Base-by-base conservation (phyloP, 2,329 filamentous ascomycete genomes). In the Phaeosphaeria sp. region DNA sequence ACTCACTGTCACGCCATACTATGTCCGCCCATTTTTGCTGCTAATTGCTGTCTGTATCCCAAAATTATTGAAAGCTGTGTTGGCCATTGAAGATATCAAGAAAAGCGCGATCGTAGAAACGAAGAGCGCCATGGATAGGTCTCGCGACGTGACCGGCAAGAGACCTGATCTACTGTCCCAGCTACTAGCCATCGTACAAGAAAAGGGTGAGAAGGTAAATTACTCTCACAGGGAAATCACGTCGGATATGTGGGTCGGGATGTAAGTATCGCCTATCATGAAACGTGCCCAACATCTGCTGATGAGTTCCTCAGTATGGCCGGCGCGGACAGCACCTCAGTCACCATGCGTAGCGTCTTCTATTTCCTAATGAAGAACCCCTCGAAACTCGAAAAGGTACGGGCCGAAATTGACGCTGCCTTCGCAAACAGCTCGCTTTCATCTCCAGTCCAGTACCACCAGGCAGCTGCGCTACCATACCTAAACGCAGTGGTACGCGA, bases 401-500 rank as follows among this genome's bases (percentile, higher is more conserved):
- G 54, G 2, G 43, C 52, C 10, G 69, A 70, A 41, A 46, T 73
- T 17, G 67, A 73, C 54, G 46, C 49, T 11, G 63, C 62, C 10
- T 65, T 52, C n/a, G 39, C 36, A 3, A 36, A 58, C 20, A 54
- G 63, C 22, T 20, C 47, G 46, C 49, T 69, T n/a, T 58, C 46
- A 4, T 56, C 57, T 3, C 63, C 58, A 15, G 43, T 67, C 6
- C 58, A 55, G 22, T 61, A 68, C 23, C 42, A 33, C 7, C 62
- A 92, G 72, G 83, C 82, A 48, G 87, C 90, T 73, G 84, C 84
- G 52, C 81, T 94, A 5, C 85, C 86, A 0, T 94, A 93, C 72
- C 84, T 94, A 1, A 88, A 91, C 67, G 90, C 90, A 2, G 88
- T 87, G 53, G 84, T 94, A 66, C 90, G 93, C 71, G 91, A 95